Conservation (phyloP, 2,329 filamentous ascomycete genomes). For the Calycina herbarum region DNA sequence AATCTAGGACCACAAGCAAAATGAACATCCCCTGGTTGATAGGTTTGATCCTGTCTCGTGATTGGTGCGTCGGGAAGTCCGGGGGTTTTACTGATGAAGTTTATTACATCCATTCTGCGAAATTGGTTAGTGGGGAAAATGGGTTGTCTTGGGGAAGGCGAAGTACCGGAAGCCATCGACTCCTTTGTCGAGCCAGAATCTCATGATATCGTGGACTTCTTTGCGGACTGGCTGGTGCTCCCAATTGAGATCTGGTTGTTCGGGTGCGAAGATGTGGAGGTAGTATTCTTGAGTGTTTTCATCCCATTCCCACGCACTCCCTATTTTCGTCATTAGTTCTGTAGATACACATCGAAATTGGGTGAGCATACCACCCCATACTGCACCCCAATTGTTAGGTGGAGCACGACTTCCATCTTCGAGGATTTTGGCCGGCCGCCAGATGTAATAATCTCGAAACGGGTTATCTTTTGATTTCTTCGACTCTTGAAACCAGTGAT, state of each 20-base stretch:
- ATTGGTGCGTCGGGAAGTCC: constrained; percentile 54
- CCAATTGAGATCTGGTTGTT: constrained; percentile 80
- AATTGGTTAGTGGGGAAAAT: neutral
- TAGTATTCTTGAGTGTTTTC: constrained; percentile 54
- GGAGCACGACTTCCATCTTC: constrained; percentile 39
- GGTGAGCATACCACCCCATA: constrained; percentile 46
- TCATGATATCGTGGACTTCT: constrained; percentile 69
- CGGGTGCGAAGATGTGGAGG: constrained; percentile 62
- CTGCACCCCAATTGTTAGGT: constrained; percentile 47
- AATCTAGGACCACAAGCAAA: constrained; percentile 60
- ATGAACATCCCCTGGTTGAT: constrained; percentile 53
- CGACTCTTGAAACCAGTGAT: constrained; percentile 59
- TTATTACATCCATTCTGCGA: constrained; percentile 63
- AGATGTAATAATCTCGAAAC: constrained; percentile 66
- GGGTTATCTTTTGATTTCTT: constrained; percentile 47
- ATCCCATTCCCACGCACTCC: constrained; percentile 54
- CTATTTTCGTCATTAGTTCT: constrained; percentile 14
- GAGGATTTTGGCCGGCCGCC: constrained; percentile 47
- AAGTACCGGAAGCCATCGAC: constrained; percentile 51
- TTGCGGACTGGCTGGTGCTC: constrained; percentile 64
- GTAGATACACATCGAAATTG: constrained; percentile 20
- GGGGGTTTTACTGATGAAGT: constrained; percentile 63
- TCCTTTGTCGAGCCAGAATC: constrained; percentile 70
- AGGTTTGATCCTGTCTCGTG: constrained; percentile 42
- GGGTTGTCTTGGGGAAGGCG: neutral